A percentile compares a stretch with the other conserved stretches of the same genome.
Evolutionary conservation across 345 rosid genomes (phyloP).

Genomic region (Mercurialis annua): DNA sequence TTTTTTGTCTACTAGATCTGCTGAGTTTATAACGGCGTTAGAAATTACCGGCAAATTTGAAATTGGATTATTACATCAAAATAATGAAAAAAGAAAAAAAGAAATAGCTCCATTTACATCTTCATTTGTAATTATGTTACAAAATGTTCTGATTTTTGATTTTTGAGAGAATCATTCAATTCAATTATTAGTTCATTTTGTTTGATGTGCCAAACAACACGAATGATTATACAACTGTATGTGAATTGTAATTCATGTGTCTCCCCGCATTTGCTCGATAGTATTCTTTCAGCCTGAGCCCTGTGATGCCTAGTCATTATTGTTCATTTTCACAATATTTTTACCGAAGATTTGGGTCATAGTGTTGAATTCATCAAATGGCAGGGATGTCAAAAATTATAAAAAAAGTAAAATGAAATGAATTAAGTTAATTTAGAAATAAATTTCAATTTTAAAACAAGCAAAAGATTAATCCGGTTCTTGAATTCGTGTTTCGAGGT

Average conservation of each 20-base stretch:
- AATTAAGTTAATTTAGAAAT: too few relatives aligned
- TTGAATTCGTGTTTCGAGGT: too few relatives aligned
- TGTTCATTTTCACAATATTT: too few relatives aligned
- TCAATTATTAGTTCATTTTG: slow-evolving; percentile 32
- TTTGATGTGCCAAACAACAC: not conserved
- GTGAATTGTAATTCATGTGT: not conserved
- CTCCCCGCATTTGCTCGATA: too few relatives aligned
- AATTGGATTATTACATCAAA: slow-evolving; percentile 21
- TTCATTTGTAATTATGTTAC: slow-evolving; percentile 36
- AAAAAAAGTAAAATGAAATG: too few relatives aligned
- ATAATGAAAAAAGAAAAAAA: slow-evolving; percentile 19
- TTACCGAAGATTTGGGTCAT: too few relatives aligned
- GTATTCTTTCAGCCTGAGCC: too few relatives aligned
- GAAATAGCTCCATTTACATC: slow-evolving; percentile 22
- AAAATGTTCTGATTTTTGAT: slow-evolving; percentile 17
- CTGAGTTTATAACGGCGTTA: slow-evolving; percentile 2
- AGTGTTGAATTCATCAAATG: too few relatives aligned
- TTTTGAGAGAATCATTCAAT: slow-evolving; percentile 28
- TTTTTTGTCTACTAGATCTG: not conserved
- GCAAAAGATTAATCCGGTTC: too few relatives aligned
- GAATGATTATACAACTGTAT: not conserved
- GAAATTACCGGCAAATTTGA: slow-evolving; percentile 8
- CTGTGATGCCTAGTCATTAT: too few relatives aligned
- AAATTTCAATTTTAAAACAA: too few relatives aligned
- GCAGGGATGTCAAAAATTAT: too few relatives aligned